Conservation (phyloP, 164 flowering plant species). For the Tetrastigma voinierianum region DNA sequence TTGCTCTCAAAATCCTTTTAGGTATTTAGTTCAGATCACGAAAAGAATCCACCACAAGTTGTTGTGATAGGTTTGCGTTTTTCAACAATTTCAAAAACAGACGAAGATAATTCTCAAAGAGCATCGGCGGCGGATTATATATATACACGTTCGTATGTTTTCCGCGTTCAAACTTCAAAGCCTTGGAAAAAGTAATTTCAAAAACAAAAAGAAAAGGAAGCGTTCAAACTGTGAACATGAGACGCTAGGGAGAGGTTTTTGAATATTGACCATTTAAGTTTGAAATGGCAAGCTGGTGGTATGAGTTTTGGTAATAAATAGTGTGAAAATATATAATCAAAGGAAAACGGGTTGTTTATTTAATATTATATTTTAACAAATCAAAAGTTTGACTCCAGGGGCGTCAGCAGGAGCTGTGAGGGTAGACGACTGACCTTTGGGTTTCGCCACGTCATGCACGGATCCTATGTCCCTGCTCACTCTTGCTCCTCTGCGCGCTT, state of each 20-base stretch:
- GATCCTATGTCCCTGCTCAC: too few species aligned
- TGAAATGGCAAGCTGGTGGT: constrained; percentile 16
- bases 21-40: background rate
- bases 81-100: too few species aligned
- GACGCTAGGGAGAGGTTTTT: constrained; percentile 3
- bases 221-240: background rate
- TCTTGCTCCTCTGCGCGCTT: too few species aligned
- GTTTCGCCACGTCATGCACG: too few species aligned
- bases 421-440: constrained; percentile 9
- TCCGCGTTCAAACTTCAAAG: constrained; percentile 17
- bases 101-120: too few species aligned
- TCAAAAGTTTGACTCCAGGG: constrained; percentile 9
- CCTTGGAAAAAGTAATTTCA: background rate
- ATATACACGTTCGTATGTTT: too few species aligned
- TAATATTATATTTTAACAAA: background rate
- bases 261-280: constrained; percentile 33
- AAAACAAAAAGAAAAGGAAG: background rate
- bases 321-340: too few species aligned
- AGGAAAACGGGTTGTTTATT: too few species aligned
- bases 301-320: background rate
- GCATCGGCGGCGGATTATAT: too few species aligned
- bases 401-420: constrained; percentile 12
- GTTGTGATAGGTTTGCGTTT: background rate
- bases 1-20: too few species aligned
- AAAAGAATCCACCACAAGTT: background rate